Evolutionary conservation across 257 asterid species (phyloP), one percentile per base, ranked within the genome.

Genomic region (Handroanthus guayacan): DNA sequence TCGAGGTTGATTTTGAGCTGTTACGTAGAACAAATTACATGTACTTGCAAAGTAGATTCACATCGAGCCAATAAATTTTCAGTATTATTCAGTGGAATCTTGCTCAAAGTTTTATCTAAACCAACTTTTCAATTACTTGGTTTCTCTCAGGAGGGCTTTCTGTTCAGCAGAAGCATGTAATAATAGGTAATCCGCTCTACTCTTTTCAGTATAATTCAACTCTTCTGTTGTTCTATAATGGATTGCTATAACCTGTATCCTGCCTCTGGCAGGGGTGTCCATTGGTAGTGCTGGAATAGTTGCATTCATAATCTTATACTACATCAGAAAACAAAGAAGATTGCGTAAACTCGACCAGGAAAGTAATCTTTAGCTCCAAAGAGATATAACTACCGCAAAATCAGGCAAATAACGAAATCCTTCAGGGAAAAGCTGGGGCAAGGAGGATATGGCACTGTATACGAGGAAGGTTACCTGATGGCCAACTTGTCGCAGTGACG

Each of bases 381-480:
- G 81, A 57, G 75, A 50, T 89, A 87, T 17, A 81, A 50, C 50
- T 87, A 86, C 78, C 67, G 54, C 0, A 80, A 88, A 51, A 78
- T 90, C 69, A 83, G 73, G 78, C 84, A 70, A 50, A 86, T 88
- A 43, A 90, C 92, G 7, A 83, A 76, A 47, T 84, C 85, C 16
- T 84, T 87, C 45, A 13, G 70, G 5, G 76, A 84, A 9, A 78
- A 88, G 62, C 80, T 89, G 45, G 97, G 97, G 10, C 81, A 73
- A 58, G 89, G 91, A 2, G 94, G 91, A 17, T 82, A 76, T 62
- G 91, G 97, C 12, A 62, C 76, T n/a, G 95, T 91, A 9, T 91
- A 84, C 82, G 86, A 83, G 92, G 94, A 38, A 75, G 69, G 44
- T 54, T 90, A 45, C 79, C 88, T 3, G 86, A 82, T 63, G 91